A percentile compares a stretch with the other conserved stretches of the same genome.
These are phyloP conservation scores for Cystobasidium onofrii DNA, from an alignment of 768 basidiomycete genomes.

Conservation along the genomic window DNA sequence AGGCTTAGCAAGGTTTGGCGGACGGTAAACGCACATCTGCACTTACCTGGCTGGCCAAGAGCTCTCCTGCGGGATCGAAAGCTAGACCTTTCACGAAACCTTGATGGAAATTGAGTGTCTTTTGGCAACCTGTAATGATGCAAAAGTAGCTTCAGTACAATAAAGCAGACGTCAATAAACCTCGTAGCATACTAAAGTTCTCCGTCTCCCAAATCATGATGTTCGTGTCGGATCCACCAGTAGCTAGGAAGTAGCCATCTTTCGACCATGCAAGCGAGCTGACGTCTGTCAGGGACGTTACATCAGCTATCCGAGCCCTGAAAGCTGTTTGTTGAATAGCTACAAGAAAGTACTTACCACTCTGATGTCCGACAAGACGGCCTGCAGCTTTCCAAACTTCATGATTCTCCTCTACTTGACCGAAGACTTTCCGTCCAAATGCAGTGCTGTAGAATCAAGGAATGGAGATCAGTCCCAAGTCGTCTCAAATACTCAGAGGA, in stretches of 20 bases:
- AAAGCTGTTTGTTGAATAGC: not conserved
- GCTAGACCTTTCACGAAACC: conserved; percentile 98
- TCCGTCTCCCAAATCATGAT: conserved; percentile 90
- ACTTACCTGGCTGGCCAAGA: conserved; percentile 68
- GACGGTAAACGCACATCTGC: not conserved
- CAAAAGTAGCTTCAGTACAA: not conserved
- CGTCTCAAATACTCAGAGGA: not conserved
- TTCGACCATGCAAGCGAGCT: conserved; percentile 93
- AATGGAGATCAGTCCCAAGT: too few relatives aligned
- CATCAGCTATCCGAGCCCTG: too few relatives aligned
- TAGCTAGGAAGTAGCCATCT: conserved; percentile 82
- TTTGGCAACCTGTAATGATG: conserved; percentile 59
- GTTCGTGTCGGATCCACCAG: conserved; percentile 82
- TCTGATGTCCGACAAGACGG: conserved; percentile 84
- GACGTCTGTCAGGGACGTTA: conserved; percentile 57
- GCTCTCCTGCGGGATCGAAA: conserved; percentile 97
- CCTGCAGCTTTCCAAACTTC: conserved; percentile 96
- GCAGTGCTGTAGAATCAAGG: conserved; percentile 49
- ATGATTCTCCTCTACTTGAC: conserved; percentile 87
- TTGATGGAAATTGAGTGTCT: conserved; percentile 76
- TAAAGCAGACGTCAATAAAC: not conserved
- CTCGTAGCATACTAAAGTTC: conserved; percentile 60
- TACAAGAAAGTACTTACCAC: conserved; percentile 54
- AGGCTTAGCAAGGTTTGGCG: not conserved
- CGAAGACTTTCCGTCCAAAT: conserved; percentile 81